phyloP scores from a whole-genome alignment of 805 yeast genomes.

The Starmerella etchellsii region DNA sequence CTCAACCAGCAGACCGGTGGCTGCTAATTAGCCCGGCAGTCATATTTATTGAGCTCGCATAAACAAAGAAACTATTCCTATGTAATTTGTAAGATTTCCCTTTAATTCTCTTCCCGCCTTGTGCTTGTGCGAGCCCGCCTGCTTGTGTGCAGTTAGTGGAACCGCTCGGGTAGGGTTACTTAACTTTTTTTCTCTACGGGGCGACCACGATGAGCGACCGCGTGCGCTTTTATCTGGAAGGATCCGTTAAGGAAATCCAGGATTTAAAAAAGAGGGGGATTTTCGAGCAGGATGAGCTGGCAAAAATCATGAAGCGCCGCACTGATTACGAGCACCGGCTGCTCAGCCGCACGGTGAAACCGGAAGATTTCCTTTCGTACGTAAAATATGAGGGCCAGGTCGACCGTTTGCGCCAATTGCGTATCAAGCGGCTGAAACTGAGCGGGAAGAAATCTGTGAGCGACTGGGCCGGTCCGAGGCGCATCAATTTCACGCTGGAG shows the following conservation, averaged over 20 bases:
- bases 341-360: constrained; percentile 66
- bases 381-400: constrained; percentile 67
- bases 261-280: constrained; percentile 72
- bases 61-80: too few species aligned
- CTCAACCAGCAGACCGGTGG: constrained; percentile 72
- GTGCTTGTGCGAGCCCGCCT: too few species aligned
- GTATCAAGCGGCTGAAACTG: constrained; percentile 47
- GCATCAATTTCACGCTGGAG: constrained; percentile 71
- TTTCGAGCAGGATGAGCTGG: constrained; percentile 71
- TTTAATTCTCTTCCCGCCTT: too few species aligned
- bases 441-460: constrained; percentile 34
- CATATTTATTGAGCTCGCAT: neutral
- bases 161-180: too few species aligned
- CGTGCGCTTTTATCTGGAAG: constrained; percentile 45
- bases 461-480: constrained; percentile 75
- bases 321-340: constrained; percentile 92
- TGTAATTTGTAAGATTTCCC: too few species aligned
- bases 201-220: constrained; percentile 52
- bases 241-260: constrained; percentile 81
- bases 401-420: constrained; percentile 61
- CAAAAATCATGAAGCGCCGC: constrained; percentile 76
- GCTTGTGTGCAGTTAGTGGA: too few species aligned
- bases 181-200: neutral
- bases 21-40: neutral
- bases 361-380: constrained; percentile 66